Conservation (phyloP, 352 stramenopile species). For the Phytophthora cactorum region DNA sequence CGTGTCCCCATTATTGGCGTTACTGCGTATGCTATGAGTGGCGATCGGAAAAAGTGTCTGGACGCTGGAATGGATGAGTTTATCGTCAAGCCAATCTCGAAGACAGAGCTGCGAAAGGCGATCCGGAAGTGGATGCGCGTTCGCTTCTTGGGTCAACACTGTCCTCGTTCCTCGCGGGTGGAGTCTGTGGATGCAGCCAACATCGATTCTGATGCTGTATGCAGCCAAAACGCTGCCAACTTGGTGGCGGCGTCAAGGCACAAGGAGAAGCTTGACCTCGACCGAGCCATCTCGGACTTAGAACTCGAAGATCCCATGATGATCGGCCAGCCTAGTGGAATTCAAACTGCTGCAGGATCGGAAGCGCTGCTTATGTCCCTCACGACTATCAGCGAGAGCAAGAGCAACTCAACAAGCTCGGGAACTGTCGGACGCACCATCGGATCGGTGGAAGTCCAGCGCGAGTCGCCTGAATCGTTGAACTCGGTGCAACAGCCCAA, state of each 20-base stretch:
- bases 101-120: constrained; percentile 62
- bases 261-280: constrained; percentile 78
- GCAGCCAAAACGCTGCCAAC: constrained; percentile 52
- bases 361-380: constrained; percentile 58
- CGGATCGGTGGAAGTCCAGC: constrained; percentile 26
- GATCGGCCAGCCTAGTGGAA: constrained; percentile 58
- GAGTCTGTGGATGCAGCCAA: constrained; percentile 18
- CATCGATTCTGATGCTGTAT: constrained; percentile 22
- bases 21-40: constrained; percentile 88
- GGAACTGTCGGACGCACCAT: constrained; percentile 43
- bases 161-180: constrained; percentile 18
- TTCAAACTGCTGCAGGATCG: constrained; percentile 44
- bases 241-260: constrained; percentile 76
- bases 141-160: constrained; percentile 66
- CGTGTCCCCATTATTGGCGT: constrained; percentile 85
- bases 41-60: constrained; percentile 83
- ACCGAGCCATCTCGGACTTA: constrained; percentile 82
- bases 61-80: constrained; percentile 89
- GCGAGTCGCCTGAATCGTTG: constrained; percentile 18
- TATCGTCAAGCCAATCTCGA: constrained; percentile 87
- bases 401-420: constrained; percentile 54
- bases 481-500: constrained; percentile 21
- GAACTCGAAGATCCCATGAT: constrained; percentile 89
- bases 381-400: constrained; percentile 59
- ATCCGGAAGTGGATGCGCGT: constrained; percentile 86